Base-by-base conservation (phyloP, 768 basidiomycete species). In the Mycena rebaudengoi region DNA sequence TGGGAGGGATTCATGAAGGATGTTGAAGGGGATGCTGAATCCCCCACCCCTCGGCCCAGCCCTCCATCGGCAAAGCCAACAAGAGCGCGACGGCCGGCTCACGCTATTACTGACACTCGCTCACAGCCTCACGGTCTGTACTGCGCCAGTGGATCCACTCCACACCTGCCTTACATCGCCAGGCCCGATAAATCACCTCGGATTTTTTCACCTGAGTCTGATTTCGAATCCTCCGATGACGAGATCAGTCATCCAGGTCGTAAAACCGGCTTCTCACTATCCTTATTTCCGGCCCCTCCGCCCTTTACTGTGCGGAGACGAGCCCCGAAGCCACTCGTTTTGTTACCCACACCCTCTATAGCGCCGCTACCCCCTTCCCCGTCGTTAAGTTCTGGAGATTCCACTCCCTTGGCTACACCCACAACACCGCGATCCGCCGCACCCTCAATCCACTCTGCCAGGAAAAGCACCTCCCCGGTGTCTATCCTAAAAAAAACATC, bases 391-490 rank as follows among this genome's bases (percentile, higher is more conserved):
- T 80, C 80, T 25, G 65, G 67, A 37, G 79, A 82, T 62, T 80
- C 81, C 41, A 84, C 82, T 20, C 81, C 82, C 3, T 65, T 81
- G 13, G 71, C 76, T 51, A 83, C 82, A 32, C 82, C 84, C 18
- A 81, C 79, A 3, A 78, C 79, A 7, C 73, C 78, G 39, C 71
- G 70, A 25, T 71, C 35, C 45, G 46, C 44, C 21, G 64, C 53
- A 21, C 62, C 66, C 18, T 45, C 49, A 2, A 18, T 33, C 16
- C 60, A 46, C 35, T 35, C 56, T 46, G 12, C 40, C n/a, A 64
- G 64, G 25, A 70, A 69, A 39, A 48, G 53, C 23, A 13, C 40
- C 26, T 62, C 66, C 18, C 70, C 68, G 4, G 33, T 52, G 12
- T 64, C 70, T 10, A 72, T 74, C 29, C 58, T 71, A 23, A 74